Conservation (phyloP, 2,329 filamentous ascomycete genomes). For the Venturia nashicola region DNA sequence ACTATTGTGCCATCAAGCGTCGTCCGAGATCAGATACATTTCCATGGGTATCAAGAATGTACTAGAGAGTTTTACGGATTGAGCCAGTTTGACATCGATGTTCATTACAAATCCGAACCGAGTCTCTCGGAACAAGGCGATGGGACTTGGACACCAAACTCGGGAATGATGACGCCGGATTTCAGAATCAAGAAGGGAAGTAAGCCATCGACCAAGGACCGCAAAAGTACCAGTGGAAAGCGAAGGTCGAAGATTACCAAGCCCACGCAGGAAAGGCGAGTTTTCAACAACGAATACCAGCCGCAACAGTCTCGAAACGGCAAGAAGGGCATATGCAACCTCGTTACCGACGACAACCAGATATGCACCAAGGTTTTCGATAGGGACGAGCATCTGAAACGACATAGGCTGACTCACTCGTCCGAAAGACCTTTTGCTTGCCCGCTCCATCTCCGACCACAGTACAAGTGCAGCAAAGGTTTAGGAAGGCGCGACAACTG, state of each 20-base stretch:
- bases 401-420: conserved; percentile 19
- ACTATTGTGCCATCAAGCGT: not conserved
- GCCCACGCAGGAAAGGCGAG: not conserved
- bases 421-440: conserved; percentile 16
- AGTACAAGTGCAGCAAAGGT: conserved; percentile 15
- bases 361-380: conserved; percentile 14
- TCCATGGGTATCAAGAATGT: not conserved
- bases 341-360: not conserved
- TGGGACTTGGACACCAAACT: not conserved
- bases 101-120: not conserved
- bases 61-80: not conserved
- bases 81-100: not conserved
- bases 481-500: conserved; percentile 25
- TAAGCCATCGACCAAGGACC: not conserved
- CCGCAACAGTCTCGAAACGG: not conserved
- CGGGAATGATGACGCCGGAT: not conserved
- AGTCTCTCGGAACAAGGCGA: conserved; percentile 1
- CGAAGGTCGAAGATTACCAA: not conserved
- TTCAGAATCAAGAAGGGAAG: not conserved
- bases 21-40: not conserved
- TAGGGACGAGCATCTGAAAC: conserved; percentile 20
- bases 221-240: not conserved
- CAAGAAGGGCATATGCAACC: conserved; percentile 12
- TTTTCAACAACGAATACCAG: not conserved
- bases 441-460: conserved; percentile 8